Evolutionary conservation across 2,329 filamentous ascomycete species (phyloP).

Genomic region (Albophoma yamanashiensis): DNA sequence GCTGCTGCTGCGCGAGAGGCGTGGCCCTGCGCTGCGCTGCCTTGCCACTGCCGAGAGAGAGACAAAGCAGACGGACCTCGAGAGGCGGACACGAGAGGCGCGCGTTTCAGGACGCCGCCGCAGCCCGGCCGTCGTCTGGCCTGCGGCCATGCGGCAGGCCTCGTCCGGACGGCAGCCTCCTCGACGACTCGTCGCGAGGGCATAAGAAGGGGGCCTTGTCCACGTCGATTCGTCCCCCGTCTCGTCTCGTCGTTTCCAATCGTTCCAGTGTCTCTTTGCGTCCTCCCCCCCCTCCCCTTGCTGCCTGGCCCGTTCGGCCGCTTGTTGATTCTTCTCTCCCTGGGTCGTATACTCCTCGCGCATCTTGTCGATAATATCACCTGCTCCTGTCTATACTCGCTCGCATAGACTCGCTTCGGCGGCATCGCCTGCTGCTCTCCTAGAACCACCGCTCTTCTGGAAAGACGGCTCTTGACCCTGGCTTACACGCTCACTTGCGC

Average conservation of each 20-base stretch:
- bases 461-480: neutral
- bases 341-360: neutral
- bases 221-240: conserved; percentile 5
- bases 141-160: neutral
- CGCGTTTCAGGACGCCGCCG: neutral
- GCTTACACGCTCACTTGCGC: conserved; percentile 2
- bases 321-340: neutral
- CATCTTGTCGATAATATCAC: neutral
- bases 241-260: conserved; percentile 11
- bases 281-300: conserved; percentile 1
- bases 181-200: conserved; percentile 4
- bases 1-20: neutral
- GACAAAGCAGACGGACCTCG: no score
- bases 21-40: no score
- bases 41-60: neutral
- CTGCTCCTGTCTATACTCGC: neutral
- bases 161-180: no score
- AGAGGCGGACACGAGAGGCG: no score
- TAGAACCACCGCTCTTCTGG: neutral
- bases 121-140: neutral
- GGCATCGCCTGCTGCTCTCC: no score
- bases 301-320: conserved; percentile 3
- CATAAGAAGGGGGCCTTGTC: conserved; percentile 18
- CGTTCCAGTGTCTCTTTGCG: conserved; percentile 5
- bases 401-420: neutral